These are phyloP conservation scores for Amanita polypyramis DNA, from an alignment of 768 basidiomycete genomes.

Conservation along the genomic window DNA sequence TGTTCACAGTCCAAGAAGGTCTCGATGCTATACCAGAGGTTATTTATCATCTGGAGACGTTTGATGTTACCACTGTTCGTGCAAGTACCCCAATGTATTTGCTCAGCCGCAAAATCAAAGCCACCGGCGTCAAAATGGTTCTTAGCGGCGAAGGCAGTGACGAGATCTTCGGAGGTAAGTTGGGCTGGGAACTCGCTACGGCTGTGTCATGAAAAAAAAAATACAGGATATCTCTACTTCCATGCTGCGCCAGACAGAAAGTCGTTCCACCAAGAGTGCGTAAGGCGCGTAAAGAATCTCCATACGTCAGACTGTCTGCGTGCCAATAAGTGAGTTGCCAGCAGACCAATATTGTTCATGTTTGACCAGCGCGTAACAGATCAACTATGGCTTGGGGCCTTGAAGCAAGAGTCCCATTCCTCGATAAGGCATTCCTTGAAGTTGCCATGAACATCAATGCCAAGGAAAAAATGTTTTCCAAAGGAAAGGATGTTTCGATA, in stretches of 20 bases:
- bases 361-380: slow-evolving; percentile 24
- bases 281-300: slow-evolving; percentile 92
- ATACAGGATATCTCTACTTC: slow-evolving; percentile 93
- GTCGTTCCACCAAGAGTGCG: slow-evolving; percentile 92
- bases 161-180: slow-evolving; percentile 87
- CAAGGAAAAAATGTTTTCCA: slow-evolving; percentile 80
- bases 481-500: slow-evolving; percentile 58
- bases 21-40: slow-evolving; percentile 96
- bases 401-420: slow-evolving; percentile 96
- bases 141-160: slow-evolving; percentile 96
- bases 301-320: slow-evolving; percentile 96
- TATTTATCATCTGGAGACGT: slow-evolving; percentile 97
- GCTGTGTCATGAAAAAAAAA: not conserved
- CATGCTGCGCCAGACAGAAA: slow-evolving; percentile 86
- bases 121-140: slow-evolving; percentile 99
- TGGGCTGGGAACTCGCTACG: not conserved
- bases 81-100: slow-evolving; percentile 99
- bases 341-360: not conserved
- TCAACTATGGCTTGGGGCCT: slow-evolving; percentile 99
- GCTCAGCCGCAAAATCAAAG: slow-evolving; percentile 95
- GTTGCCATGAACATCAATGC: slow-evolving; percentile 87
- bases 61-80: slow-evolving; percentile 96
- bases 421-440: slow-evolving; percentile 94
- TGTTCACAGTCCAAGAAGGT: slow-evolving; percentile 97
- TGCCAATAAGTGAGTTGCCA: slow-evolving; percentile 80